Percentiles rank a stretch among this genome's conserved stretches.
Evolutionary conservation across 1,284 basidiomycete species (phyloP).

Genomic region (Ustilago tritici): DNA sequence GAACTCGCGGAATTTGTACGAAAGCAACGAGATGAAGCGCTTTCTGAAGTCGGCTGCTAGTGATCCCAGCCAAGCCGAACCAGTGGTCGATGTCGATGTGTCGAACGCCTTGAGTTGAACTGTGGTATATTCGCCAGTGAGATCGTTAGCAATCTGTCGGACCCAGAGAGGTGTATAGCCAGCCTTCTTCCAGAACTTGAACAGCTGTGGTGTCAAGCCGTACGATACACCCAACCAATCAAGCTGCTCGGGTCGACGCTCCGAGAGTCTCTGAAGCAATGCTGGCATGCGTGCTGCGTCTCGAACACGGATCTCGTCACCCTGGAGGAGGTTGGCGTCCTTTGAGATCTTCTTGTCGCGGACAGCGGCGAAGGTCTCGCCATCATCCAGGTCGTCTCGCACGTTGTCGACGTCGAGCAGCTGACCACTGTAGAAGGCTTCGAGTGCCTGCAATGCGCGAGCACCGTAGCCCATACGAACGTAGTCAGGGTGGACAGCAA

Average conservation of each 20-base stretch:
- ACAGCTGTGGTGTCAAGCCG: conserved; percentile 87
- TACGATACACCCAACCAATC: conserved; percentile 98
- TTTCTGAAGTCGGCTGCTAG: conserved; percentile 94
- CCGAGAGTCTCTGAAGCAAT: conserved; percentile 88
- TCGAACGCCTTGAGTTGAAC: conserved; percentile 81
- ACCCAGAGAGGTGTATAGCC: conserved; percentile 93
- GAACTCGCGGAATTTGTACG: conserved; percentile 95
- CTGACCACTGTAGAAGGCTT: conserved; percentile 88
- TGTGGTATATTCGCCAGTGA: conserved; percentile 96
- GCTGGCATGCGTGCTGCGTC: conserved; percentile 87
- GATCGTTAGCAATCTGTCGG: conserved; percentile 90
- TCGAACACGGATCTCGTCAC: conserved; percentile 75
- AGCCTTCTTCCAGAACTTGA: conserved; percentile 96
- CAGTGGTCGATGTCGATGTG: conserved; percentile 66
- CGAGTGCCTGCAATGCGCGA: conserved; percentile 87
- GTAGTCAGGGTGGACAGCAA: conserved; percentile 98
- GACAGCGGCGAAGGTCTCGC: conserved; percentile 67
- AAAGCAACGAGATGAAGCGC: conserved; percentile 88
- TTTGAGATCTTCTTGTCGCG: conserved; percentile 70
- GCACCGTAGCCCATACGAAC: conserved; percentile 93
- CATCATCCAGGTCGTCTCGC: conserved; percentile 49
- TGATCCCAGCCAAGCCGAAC: conserved; percentile 84
- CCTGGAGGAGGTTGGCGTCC: conserved; percentile 39
- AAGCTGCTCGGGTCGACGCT: conserved; percentile 87
- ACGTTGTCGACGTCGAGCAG: conserved; percentile 79